Evolutionary conservation across 805 yeast species (phyloP).

Genomic region (Kluyveromyces siamensis): DNA sequence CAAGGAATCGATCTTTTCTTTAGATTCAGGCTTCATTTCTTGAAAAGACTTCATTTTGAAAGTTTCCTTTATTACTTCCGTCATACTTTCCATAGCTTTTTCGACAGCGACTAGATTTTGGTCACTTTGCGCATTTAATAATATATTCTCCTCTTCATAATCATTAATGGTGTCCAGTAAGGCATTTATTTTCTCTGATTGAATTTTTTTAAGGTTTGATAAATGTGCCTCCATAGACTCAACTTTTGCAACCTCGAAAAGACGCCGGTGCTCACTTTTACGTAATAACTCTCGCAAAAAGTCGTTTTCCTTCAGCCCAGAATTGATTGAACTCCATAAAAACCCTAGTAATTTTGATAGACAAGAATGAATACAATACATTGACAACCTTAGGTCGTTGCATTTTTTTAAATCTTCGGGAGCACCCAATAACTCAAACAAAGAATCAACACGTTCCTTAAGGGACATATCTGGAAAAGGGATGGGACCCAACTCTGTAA

Average conservation of each 20-base stretch:
- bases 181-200: not conserved
- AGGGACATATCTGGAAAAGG: slow-evolving; percentile 1
- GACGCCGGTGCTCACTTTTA: not conserved
- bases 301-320: not conserved
- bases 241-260: not conserved
- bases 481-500: not conserved
- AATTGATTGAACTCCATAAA: not conserved
- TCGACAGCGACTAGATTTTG: not conserved
- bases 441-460: not conserved
- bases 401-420: not conserved
- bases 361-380: not conserved
- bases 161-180: not conserved
- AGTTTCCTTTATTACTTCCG: not conserved
- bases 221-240: not conserved
- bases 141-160: not conserved
- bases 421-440: slow-evolving; percentile 1
- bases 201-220: not conserved
- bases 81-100: slow-evolving; percentile 1
- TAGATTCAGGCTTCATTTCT: not conserved
- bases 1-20: not conserved
- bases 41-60: not conserved
- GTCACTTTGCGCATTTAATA: not conserved
- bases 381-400: slow-evolving; percentile 1
- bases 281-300: not conserved
- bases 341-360: slow-evolving; percentile 1